Evolutionary conservation across 2,329 filamentous ascomycete species (phyloP).

Genomic region (Fusarium clavum): DNA sequence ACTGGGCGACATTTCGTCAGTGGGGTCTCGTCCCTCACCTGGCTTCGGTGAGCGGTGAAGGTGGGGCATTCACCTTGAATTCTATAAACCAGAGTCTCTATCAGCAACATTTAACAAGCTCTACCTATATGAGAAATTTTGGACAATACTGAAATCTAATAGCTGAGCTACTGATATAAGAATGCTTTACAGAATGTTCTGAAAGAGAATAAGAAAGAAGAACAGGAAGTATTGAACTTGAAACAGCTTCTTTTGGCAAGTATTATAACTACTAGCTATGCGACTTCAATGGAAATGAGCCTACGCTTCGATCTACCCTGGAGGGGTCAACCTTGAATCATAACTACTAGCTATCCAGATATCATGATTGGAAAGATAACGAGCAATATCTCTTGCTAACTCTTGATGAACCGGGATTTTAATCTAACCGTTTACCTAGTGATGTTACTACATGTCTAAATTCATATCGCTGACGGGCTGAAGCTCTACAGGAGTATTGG

Average conservation of each 20-base stretch:
- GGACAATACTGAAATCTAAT: not conserved
- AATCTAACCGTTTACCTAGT: not conserved
- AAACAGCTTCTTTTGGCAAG: not conserved
- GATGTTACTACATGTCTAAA: not conserved
- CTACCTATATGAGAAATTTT: not conserved
- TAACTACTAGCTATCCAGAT: not conserved
- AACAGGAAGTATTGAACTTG: not conserved
- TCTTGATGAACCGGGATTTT: not conserved
- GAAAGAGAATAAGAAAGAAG: not conserved
- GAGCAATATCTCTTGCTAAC: not conserved
- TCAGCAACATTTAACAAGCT: not conserved
- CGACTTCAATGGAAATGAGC: no score
- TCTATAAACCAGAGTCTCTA: not conserved
- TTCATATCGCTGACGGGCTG: not conserved
- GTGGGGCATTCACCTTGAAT: conserved; percentile 43
- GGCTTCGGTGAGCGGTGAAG: conserved; percentile 43
- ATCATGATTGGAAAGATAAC: not conserved
- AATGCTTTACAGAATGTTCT: not conserved
- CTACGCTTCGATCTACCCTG: no score
- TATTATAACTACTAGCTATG: not conserved
- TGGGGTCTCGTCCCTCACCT: conserved; percentile 41
- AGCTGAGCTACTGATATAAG: not conserved
- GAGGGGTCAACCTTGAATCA: no score
- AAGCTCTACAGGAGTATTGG: not conserved
- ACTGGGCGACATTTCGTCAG: conserved; percentile 49